Evolutionary conservation across 2,329 filamentous ascomycete genomes (phyloP).

Genomic region (Pestalotiopsis sp.): DNA sequence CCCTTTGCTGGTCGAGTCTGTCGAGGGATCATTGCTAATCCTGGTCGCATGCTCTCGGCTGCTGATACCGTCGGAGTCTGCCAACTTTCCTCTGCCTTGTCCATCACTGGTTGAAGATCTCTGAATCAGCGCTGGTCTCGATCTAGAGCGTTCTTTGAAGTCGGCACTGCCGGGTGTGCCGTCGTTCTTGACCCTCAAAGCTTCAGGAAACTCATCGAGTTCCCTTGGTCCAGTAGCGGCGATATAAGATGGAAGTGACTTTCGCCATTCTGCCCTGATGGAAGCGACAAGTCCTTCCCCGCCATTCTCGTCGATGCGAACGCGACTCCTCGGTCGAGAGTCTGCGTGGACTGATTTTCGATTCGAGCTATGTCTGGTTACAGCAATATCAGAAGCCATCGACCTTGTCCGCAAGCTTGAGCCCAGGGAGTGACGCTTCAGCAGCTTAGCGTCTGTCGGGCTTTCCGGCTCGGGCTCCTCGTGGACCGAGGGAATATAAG

Average conservation of each 20-base stretch:
- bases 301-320: background rate
- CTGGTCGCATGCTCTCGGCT: background rate
- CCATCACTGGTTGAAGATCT: background rate
- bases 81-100: background rate
- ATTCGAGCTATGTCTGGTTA: constrained; percentile 12
- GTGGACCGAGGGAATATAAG: constrained; percentile 18
- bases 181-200: constrained; percentile 16
- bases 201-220: constrained; percentile 22
- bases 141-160: background rate
- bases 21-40: too few relatives aligned
- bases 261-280: constrained; percentile 19
- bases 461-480: background rate
- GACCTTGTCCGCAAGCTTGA: constrained; percentile 25
- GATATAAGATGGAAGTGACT: constrained; percentile 28
- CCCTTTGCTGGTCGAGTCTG: background rate
- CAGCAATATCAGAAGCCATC: constrained; percentile 13
- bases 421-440: constrained; percentile 27
- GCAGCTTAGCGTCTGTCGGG: constrained; percentile 1
- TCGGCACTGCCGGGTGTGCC: background rate
- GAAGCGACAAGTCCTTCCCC: background rate
- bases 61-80: background rate
- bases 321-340: background rate
- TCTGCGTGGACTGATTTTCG: background rate
- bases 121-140: background rate
- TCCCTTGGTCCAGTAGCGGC: constrained; percentile 14